Percentiles rank a stretch among this genome's conserved stretches.
Evolutionary conservation across 2,329 filamentous ascomycete species (phyloP).

Genomic region (Aspergillus japonicus): DNA sequence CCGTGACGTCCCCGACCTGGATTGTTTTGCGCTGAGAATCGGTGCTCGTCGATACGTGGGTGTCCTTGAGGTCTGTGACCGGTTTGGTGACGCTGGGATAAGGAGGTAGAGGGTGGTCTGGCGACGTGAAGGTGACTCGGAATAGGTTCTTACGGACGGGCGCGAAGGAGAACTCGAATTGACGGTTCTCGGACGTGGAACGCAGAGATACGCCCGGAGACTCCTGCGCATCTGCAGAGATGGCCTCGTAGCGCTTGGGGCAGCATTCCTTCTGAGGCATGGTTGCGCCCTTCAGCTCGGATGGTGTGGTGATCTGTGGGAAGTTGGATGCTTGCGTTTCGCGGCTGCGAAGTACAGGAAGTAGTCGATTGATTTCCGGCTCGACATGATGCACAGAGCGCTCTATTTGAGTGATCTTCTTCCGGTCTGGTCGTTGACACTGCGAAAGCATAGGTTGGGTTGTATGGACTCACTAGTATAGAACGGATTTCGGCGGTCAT

Average conservation of each 20-base stretch:
- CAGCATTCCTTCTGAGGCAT: slow-evolving; percentile 54
- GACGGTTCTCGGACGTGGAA: slow-evolving; percentile 39
- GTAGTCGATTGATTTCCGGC: neutral
- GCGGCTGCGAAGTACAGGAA: neutral
- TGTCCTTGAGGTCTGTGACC: slow-evolving; percentile 34
- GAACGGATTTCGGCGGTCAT: slow-evolving; percentile 32
- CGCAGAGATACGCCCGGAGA: slow-evolving; percentile 42
- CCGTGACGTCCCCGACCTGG: slow-evolving; percentile 50
- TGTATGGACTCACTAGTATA: slow-evolving; percentile 12
- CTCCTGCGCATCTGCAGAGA: slow-evolving; percentile 22
- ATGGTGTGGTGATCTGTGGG: neutral
- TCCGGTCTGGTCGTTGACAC: neutral
- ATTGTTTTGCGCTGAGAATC: slow-evolving; percentile 45
- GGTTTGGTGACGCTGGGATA: slow-evolving; percentile 60
- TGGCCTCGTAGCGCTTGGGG: slow-evolving; percentile 37
- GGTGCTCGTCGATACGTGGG: slow-evolving; percentile 32
- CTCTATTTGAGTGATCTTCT: slow-evolving; percentile 10
- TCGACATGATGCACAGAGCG: neutral
- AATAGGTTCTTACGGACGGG: slow-evolving; percentile 63
- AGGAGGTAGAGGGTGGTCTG: slow-evolving; percentile 62
- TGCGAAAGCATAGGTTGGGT: neutral
- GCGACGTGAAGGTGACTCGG: slow-evolving; percentile 64
- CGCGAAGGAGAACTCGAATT: slow-evolving; percentile 63
- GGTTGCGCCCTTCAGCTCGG: slow-evolving; percentile 7
- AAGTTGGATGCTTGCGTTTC: neutral